Conservation (phyloP, 2,329 filamentous ascomycete genomes). For the Diaporthe citri region DNA sequence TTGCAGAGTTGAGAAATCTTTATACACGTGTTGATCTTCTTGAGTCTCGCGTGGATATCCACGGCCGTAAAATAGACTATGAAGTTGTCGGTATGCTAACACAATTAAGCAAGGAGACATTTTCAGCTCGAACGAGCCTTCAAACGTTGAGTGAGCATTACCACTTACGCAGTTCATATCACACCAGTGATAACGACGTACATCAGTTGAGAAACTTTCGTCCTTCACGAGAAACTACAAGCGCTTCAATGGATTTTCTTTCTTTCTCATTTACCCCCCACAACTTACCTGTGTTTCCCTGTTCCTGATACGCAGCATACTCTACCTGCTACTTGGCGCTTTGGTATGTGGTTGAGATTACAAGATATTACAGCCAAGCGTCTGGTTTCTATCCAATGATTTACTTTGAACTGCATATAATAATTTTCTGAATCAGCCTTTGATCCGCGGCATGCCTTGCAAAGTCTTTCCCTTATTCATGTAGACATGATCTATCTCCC, state of each 20-base stretch:
- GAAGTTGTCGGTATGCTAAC: not conserved
- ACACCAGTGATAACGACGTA: not conserved
- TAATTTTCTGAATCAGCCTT: no score
- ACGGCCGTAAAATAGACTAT: not conserved
- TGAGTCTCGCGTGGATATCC: not conserved
- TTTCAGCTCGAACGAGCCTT: not conserved
- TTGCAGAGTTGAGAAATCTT: not conserved
- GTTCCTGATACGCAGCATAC: not conserved
- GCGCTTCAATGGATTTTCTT: not conserved
- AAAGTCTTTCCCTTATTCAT: not conserved
- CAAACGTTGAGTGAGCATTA: no score
- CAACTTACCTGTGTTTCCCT: not conserved
- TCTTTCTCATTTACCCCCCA: no score
- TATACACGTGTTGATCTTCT: no score
- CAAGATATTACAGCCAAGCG: not conserved
- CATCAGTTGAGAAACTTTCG: not conserved
- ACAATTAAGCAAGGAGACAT: not conserved
- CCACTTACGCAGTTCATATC: no score
- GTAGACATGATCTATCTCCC: slow-evolving; percentile 50
- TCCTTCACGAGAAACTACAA: not conserved
- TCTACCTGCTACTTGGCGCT: not conserved
- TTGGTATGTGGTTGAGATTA: not conserved
- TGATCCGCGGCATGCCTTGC: no score
- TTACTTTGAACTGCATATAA: no score
- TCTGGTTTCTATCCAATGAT: no score